Base-by-base conservation (phyloP, 2,329 filamentous ascomycete genomes). In the Mycosphaerella sp. region DNA sequence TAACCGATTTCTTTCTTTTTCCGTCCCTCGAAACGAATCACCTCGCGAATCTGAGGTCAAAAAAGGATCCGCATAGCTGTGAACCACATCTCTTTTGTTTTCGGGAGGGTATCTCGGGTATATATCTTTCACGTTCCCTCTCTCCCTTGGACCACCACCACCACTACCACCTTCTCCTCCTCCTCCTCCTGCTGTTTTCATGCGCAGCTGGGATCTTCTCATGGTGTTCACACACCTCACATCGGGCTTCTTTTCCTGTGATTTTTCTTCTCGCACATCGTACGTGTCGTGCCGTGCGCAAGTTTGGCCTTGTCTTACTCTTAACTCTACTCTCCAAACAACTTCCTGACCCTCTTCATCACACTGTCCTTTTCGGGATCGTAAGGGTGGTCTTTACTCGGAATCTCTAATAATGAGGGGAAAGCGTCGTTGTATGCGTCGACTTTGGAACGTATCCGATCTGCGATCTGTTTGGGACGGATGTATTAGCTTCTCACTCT, bases 351-450 rank as follows among this genome's bases (percentile, higher is more conserved):
- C 62, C 93, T 81, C 75, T 91, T 87, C 74, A 98, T 73, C 42
- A 98, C 92, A 69, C 92, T 97, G 72, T 98, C 93, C 78, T 98
- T 98, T 75, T 98, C 93, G 0, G 93, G 93, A 66, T 98, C 92
- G 69, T 98, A 98, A 2, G 93, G 93, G 71, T 98, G 93, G 72
- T 98, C 93, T 79, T 98, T 98, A 75, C 89, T 95, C 23, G 93
- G 93, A 57, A 98, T 97, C 73, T 98, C 93, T 54, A 98, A 83
- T 51, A 98, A 81, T 21, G 90, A 86, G n/a, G 93, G 93, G 74
- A 98, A 98, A 4, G 93, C 91, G 47, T 92, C 89, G 17, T 89
- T 92, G 74, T 95, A 96, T 38, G 83, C 84, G 72, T 98, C 93
- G 63, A 98, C 86, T 58, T 85, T 84, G 70, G 92, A 82, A 71